These are phyloP conservation scores for Ananas comosus DNA, from an alignment of 176 grass and related monocot species.

Conservation along the genomic window DNA sequence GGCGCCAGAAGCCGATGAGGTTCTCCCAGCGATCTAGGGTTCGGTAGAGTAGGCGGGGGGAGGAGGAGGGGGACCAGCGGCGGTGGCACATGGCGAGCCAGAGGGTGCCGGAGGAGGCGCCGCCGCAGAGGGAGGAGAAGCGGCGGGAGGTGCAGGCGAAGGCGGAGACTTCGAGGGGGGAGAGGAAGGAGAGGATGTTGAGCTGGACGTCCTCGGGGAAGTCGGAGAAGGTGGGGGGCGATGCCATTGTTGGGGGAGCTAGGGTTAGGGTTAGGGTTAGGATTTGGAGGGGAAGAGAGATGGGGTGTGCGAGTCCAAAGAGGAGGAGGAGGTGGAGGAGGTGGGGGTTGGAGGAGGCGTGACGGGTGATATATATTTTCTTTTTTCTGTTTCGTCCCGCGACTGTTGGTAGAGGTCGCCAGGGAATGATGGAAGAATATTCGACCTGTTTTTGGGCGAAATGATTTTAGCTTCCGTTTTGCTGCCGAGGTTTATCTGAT, in stretches of 20 bases:
- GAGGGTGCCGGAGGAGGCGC: constrained; percentile 1
- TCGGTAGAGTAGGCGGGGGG: constrained; percentile 33
- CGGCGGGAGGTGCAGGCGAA: constrained; percentile 37
- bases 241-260: constrained; percentile 11
- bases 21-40: not conserved
- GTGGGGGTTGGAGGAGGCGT: no score
- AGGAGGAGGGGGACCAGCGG: constrained; percentile 20
- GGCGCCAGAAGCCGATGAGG: constrained; percentile 48
- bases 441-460: no score
- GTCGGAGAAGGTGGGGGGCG: constrained; percentile 25
- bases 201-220: constrained; percentile 40
- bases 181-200: constrained; percentile 36
- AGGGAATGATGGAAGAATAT: no score
- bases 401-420: no score
- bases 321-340: no score
- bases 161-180: constrained; percentile 24
- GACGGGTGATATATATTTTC: no score
- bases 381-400: no score
- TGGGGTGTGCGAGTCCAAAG: no score
- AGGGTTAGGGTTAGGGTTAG: not conserved
- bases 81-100: constrained; percentile 4
- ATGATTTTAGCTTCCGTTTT: no score
- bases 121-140: constrained; percentile 37
- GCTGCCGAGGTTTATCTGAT: no score
- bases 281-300: not conserved